Evolutionary conservation across 768 basidiomycete species (phyloP).

Genomic region (Lactarius hatsudake): DNA sequence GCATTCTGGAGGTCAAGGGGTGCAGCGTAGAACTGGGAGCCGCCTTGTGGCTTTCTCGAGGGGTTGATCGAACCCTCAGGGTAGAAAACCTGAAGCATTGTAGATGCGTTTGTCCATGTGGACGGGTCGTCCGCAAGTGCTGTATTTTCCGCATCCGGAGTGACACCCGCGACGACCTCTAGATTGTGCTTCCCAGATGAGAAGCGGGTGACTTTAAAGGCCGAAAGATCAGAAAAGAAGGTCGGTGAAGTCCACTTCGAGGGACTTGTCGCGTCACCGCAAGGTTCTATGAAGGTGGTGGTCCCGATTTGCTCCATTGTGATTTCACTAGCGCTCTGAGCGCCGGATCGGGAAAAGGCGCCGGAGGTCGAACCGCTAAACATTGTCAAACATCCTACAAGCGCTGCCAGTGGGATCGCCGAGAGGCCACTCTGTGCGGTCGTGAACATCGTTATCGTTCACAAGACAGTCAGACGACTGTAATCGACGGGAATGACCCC

Average conservation of each 20-base stretch:
- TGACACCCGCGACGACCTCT: constrained; percentile 23
- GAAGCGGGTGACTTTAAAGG: constrained; percentile 23
- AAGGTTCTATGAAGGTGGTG: not conserved
- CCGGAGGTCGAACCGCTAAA: not conserved
- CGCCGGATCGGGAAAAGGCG: not conserved
- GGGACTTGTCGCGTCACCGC: not conserved
- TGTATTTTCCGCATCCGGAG: not conserved
- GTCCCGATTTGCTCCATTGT: not conserved
- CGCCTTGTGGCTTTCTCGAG: constrained; percentile 53
- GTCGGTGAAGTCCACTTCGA: constrained; percentile 17
- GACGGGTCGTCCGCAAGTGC: constrained; percentile 11
- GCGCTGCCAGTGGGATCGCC: no score
- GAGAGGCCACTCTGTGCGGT: not conserved
- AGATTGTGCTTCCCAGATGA: constrained; percentile 22
- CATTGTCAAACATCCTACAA: not conserved
- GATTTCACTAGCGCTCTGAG: not conserved
- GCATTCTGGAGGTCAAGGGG: constrained; percentile 48
- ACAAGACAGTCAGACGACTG: not conserved
- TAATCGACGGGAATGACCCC: not conserved
- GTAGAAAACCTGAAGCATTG: constrained; percentile 63
- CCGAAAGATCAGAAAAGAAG: constrained; percentile 16
- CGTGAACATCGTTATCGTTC: not conserved
- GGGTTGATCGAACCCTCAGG: constrained; percentile 72
- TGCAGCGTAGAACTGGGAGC: constrained; percentile 64
- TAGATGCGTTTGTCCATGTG: constrained; percentile 35